Conservation (phyloP, 2,329 filamentous ascomycete species). For the Alternaria sp. region DNA sequence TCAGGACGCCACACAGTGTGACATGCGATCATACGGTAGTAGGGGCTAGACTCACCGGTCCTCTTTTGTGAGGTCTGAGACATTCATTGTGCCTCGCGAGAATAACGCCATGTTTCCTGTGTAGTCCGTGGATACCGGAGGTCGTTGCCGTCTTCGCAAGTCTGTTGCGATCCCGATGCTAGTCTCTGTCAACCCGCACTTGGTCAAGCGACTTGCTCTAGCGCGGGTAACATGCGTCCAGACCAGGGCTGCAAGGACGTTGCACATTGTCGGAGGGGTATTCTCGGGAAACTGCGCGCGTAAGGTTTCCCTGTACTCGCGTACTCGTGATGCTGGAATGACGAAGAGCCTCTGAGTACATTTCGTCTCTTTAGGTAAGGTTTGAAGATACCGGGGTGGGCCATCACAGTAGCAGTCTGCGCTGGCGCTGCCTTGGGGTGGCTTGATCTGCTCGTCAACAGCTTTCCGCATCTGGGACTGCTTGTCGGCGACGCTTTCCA, state of each 20-base stretch:
- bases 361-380: conserved; percentile 28
- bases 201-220: conserved; percentile 27
- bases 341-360: conserved; percentile 39
- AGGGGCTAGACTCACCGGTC: conserved; percentile 34
- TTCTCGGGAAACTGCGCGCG: conserved; percentile 23
- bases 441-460: conserved; percentile 27
- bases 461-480: conserved; percentile 29
- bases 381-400: conserved; percentile 32
- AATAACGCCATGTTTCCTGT: conserved; percentile 45
- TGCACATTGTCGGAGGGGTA: conserved; percentile 36
- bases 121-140: conserved; percentile 31
- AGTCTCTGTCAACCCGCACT: conserved; percentile 27
- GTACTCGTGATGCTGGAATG: conserved; percentile 34
- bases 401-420: conserved; percentile 41
- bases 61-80: conserved; percentile 33
- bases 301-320: conserved; percentile 33
- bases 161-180: conserved; percentile 41
- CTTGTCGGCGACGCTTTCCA: conserved; percentile 26
- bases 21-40: neutral
- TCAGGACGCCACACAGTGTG: conserved; percentile 11
- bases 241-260: conserved; percentile 41
- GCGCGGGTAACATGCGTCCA: conserved; percentile 47
- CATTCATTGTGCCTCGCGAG: conserved; percentile 33
- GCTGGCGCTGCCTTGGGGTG: conserved; percentile 2
- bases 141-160: conserved; percentile 34